Percentiles rank a stretch among this genome's conserved stretches.
Conservation (phyloP, 306 rosid genomes). For the Fragaria iinumae region DNA sequence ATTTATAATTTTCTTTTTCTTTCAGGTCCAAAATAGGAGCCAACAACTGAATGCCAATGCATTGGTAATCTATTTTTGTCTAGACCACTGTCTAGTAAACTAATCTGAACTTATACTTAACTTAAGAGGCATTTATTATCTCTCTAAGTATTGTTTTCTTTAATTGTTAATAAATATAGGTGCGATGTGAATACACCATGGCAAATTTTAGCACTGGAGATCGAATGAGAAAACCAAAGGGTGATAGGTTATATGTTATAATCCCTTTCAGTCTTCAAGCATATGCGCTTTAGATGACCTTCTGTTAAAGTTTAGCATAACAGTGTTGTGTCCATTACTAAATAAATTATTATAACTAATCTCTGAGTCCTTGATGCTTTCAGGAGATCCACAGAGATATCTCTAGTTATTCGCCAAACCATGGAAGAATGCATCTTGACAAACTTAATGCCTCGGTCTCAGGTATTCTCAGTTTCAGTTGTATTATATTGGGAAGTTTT, state of each 20-base stretch:
- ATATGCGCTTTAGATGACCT: background rate
- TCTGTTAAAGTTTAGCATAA: background rate
- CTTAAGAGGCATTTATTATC: background rate
- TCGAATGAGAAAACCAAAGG: slow-evolving; percentile 86
- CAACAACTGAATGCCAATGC: slow-evolving; percentile 69
- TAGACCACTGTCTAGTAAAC: background rate
- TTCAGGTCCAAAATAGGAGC: slow-evolving; percentile 78
- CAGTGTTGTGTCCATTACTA: background rate
- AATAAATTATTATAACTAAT: background rate
- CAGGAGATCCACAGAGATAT: slow-evolving; percentile 94
- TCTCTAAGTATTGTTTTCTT: background rate
- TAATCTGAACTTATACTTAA: background rate
- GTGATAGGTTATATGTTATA: slow-evolving; percentile 56
- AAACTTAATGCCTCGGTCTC: slow-evolving; percentile 85
- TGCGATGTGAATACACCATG: slow-evolving; percentile 90
- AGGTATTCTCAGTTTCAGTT: slow-evolving; percentile 82
- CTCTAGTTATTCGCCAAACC: slow-evolving; percentile 85
- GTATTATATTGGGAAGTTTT: slow-evolving; percentile 23
- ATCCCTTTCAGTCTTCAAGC: slow-evolving; percentile 3
- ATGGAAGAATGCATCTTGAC: slow-evolving; percentile 88
- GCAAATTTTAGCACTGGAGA: slow-evolving; percentile 96
- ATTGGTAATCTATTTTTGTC: slow-evolving; percentile 42
- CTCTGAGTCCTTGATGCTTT: slow-evolving; percentile 24
- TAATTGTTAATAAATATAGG: slow-evolving; percentile 35
- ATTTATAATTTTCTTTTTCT: slow-evolving; percentile 5